phyloP scores from a whole-genome alignment of 2,329 filamentous ascomycete species.

The Cercospora brassicicola region DNA sequence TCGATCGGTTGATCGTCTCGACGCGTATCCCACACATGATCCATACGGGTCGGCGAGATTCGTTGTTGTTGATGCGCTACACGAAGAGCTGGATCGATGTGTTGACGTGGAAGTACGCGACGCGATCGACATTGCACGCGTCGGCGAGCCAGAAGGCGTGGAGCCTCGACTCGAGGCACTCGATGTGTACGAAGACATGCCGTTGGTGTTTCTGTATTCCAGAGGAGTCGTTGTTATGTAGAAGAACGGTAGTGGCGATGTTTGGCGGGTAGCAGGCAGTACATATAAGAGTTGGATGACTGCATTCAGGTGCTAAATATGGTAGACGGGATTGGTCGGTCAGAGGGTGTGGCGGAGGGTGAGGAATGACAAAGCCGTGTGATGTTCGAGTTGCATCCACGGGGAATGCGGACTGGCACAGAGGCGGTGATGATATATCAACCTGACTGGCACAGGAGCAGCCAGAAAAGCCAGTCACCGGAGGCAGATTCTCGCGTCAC shows the following conservation, averaged over 20 bases:
- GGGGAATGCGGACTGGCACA: slow-evolving; percentile 14
- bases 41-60: slow-evolving; percentile 25
- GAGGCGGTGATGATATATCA: slow-evolving; percentile 18
- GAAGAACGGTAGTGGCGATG: not conserved
- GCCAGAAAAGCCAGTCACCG: not conserved
- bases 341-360: slow-evolving; percentile 13
- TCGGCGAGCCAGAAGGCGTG: slow-evolving; percentile 16
- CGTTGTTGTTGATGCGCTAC: slow-evolving; percentile 12
- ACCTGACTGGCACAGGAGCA: slow-evolving; percentile 11
- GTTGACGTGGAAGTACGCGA: slow-evolving; percentile 21
- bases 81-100: slow-evolving; percentile 19
- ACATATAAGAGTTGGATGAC: slow-evolving; percentile 16
- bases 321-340: slow-evolving; percentile 12
- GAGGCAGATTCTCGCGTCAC: slow-evolving; percentile 13
- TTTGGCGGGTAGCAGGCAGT: slow-evolving; percentile 9
- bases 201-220: not conserved
- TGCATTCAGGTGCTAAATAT: slow-evolving; percentile 17
- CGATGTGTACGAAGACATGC: slow-evolving; percentile 19
- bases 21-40: slow-evolving; percentile 24
- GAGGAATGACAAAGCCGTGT: slow-evolving; percentile 19
- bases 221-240: not conserved
- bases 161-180: slow-evolving; percentile 15
- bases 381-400: slow-evolving; percentile 11
- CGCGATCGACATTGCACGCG: slow-evolving; percentile 23
- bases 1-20: slow-evolving; percentile 22